Percentiles rank a stretch among this genome's conserved stretches.
These are phyloP conservation scores for Penicillium sp. DNA, from an alignment of 2,329 filamentous ascomycete genomes.

Conservation along the genomic window DNA sequence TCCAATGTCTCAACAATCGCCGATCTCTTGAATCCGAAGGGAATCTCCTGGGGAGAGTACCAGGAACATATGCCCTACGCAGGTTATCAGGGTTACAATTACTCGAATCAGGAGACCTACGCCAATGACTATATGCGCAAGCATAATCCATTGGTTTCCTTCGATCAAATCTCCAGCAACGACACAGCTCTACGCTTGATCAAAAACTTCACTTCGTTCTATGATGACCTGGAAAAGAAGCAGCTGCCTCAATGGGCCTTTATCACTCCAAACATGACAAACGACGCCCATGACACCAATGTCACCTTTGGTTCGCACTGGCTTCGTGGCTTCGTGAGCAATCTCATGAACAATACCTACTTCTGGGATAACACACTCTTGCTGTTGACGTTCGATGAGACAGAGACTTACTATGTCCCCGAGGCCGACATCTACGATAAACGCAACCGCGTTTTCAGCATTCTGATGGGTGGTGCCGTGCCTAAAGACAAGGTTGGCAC, in stretches of 20 bases:
- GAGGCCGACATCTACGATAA: constrained; percentile 70
- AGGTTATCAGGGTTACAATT: constrained; percentile 67
- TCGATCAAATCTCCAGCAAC: constrained; percentile 62
- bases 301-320: constrained; percentile 69
- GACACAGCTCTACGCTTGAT: constrained; percentile 63
- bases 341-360: constrained; percentile 66
- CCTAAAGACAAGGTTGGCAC: constrained; percentile 64
- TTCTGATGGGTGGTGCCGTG: constrained; percentile 75
- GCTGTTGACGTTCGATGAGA: constrained; percentile 69
- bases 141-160: constrained; percentile 70
- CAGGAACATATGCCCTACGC: constrained; percentile 76
- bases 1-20: constrained; percentile 66
- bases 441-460: constrained; percentile 67
- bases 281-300: constrained; percentile 72
- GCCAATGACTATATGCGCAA: constrained; percentile 80
- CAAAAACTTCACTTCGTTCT: constrained; percentile 73
- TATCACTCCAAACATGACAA: constrained; percentile 55
- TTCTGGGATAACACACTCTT: constrained; percentile 78
- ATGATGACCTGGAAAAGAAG: constrained; percentile 63
- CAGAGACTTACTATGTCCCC: not conserved
- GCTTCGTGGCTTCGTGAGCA: constrained; percentile 67
- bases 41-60: constrained; percentile 70
- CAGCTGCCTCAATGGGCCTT: constrained; percentile 69
- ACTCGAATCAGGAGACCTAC: constrained; percentile 64
- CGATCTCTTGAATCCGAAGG: constrained; percentile 65